Conservation (phyloP, 305 asterid species). For the Petunia hybrid region DNA sequence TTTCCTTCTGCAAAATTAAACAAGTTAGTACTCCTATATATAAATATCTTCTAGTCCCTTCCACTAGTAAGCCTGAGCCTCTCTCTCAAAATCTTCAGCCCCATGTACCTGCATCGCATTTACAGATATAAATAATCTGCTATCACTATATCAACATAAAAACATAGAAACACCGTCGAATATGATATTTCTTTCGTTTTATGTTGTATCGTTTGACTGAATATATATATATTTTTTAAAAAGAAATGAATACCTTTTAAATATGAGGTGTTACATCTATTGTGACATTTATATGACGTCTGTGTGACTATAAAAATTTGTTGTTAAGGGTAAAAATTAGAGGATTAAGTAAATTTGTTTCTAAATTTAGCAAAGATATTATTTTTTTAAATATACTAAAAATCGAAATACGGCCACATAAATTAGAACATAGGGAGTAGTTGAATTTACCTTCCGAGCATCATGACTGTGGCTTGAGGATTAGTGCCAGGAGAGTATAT, state of each 20-base stretch:
- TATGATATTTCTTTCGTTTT: no score
- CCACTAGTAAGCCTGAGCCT: conserved; percentile 33
- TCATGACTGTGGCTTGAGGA: conserved; percentile 93
- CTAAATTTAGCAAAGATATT: not conserved
- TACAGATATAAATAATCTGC: not conserved
- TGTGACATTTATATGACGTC: no score
- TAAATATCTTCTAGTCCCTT: conserved; percentile 17
- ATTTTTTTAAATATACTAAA: no score
- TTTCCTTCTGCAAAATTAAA: not conserved
- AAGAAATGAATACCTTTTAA: no score
- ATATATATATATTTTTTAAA: no score
- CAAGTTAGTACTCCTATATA: not conserved
- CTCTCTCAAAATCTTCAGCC: conserved; percentile 51
- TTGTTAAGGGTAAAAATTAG: no score
- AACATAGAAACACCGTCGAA: not conserved
- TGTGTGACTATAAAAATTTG: no score
- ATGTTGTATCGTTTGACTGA: no score
- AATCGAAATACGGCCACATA: no score
- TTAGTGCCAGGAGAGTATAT: conserved; percentile 75
- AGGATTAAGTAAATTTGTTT: not conserved
- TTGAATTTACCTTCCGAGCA: conserved; percentile 77
- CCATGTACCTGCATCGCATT: conserved; percentile 58
- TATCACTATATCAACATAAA: not conserved
- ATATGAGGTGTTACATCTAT: no score
- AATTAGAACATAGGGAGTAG: not conserved